Conservation (phyloP, 257 asterid species). For the Asclepias syriaca region DNA sequence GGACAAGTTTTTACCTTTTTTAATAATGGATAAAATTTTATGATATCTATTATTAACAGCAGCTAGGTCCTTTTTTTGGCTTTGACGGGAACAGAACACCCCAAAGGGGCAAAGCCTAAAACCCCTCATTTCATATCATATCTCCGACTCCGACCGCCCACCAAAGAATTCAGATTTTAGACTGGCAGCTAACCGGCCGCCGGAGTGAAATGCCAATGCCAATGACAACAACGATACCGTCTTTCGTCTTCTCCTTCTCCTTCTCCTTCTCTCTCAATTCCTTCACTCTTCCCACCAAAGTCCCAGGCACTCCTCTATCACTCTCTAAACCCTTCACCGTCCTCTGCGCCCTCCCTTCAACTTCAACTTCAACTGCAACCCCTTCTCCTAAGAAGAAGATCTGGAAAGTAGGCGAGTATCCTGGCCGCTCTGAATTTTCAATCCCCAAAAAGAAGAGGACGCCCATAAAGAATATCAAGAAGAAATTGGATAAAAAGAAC, state of each 20-base stretch:
- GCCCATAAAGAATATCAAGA: slow-evolving; percentile 70
- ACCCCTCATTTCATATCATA: background rate
- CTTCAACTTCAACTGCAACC: slow-evolving; percentile 21
- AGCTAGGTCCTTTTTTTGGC: too few relatives aligned
- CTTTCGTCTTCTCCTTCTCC: slow-evolving; percentile 42
- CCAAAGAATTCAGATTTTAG: background rate
- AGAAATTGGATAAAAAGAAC: slow-evolving; percentile 47
- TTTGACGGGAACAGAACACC: too few relatives aligned
- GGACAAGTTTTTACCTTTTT: too few relatives aligned
- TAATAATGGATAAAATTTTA: too few relatives aligned
- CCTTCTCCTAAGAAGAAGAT: slow-evolving; percentile 39
- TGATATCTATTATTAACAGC: too few relatives aligned
- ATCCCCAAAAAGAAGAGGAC: slow-evolving; percentile 29
- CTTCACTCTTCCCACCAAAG: slow-evolving; percentile 17
- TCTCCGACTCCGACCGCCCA: background rate
- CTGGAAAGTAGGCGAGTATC: slow-evolving; percentile 74
- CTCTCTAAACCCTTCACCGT: background rate
- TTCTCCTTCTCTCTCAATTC: slow-evolving; percentile 48
- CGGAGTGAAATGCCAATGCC: slow-evolving; percentile 20
- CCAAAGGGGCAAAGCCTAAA: too few relatives aligned
- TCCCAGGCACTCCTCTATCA: slow-evolving; percentile 16
- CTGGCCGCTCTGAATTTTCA: slow-evolving; percentile 43
- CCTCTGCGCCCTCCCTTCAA: slow-evolving; percentile 14
- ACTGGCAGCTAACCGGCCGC: background rate
- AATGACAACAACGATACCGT: slow-evolving; percentile 16